These are phyloP conservation scores for Ceriops tagal DNA, from an alignment of 345 rosid genomes.

Conservation along the genomic window DNA sequence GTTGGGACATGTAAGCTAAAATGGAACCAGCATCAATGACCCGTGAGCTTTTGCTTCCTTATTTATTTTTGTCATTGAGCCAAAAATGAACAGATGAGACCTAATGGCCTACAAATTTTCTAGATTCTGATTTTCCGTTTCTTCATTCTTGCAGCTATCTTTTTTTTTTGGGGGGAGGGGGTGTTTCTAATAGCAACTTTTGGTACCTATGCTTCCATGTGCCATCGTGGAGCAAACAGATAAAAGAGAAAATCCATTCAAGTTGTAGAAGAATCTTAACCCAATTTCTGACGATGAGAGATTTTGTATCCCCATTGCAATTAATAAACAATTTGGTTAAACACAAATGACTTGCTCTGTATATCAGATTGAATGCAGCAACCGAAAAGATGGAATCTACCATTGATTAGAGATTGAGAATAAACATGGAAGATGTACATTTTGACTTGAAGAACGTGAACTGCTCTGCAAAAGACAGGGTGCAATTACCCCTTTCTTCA, in stretches of 20 bases:
- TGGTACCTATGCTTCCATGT: not conserved
- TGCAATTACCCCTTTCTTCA: not conserved
- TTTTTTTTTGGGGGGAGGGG: not conserved
- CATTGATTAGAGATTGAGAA: not conserved
- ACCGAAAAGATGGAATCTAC: not conserved
- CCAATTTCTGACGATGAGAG: not conserved
- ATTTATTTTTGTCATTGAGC: constrained; percentile 1
- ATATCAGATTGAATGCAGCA: no score
- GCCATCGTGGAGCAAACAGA: not conserved
- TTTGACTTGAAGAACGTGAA: not conserved
- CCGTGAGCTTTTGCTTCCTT: constrained; percentile 17
- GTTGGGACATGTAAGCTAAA: constrained; percentile 4
- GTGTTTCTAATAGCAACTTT: not conserved
- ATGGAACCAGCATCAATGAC: constrained; percentile 10
- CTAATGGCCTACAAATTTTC: not conserved
- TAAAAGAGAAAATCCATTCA: not conserved
- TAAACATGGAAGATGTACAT: not conserved
- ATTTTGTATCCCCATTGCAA: no score
- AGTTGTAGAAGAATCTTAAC: not conserved
- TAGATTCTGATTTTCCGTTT: constrained; percentile 9
- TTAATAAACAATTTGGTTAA: no score
- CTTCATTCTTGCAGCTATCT: not conserved
- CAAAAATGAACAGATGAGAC: not conserved
- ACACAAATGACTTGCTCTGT: no score
- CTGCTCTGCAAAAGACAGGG: not conserved